Percentiles rank a stretch among this genome's conserved stretches.
Conservation (phyloP, 208 protist species). For the Crithidia bombi region DNA sequence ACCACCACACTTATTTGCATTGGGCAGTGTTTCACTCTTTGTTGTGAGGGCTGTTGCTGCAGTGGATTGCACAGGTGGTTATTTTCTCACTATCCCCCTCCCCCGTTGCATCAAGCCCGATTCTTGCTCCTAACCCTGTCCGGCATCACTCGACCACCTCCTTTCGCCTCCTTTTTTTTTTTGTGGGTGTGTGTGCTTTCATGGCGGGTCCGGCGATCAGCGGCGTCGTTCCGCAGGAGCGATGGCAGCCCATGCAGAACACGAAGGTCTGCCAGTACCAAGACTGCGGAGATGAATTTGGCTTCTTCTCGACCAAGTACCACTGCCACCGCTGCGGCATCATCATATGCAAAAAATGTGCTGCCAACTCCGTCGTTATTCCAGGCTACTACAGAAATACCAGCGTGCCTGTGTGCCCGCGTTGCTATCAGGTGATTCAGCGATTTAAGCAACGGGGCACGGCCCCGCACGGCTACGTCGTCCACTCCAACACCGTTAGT, state of each 20-base stretch:
- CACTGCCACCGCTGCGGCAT: constrained; percentile 81
- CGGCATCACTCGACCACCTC: too few species aligned
- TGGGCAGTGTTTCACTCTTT: too few species aligned
- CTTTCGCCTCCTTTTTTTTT: too few species aligned
- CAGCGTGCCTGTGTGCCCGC: constrained; percentile 52
- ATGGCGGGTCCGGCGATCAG: constrained; percentile 32
- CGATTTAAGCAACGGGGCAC: constrained; percentile 34
- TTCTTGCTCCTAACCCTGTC: too few species aligned
- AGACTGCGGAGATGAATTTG: constrained; percentile 62
- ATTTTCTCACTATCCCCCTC: too few species aligned
- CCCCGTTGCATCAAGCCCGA: too few species aligned
- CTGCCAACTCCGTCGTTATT: constrained; percentile 30
- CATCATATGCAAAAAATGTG: constrained; percentile 62
- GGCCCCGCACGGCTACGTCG: constrained; percentile 14
- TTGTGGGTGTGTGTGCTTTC: too few species aligned
- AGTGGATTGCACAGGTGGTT: too few species aligned
- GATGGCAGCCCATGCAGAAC: constrained; percentile 48
- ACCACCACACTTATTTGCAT: too few species aligned
- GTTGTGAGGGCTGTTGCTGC: too few species aligned
- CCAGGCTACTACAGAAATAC: constrained; percentile 51
- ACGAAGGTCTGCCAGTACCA: constrained; percentile 72
- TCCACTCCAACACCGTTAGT: constrained; percentile 21
- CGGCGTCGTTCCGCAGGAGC: constrained; percentile 52
- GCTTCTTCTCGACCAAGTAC: constrained; percentile 53
- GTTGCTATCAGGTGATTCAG: constrained; percentile 50